phyloP scores from a whole-genome alignment of 139 green algal genomes.

The Pedinophyceae sp. region DNA sequence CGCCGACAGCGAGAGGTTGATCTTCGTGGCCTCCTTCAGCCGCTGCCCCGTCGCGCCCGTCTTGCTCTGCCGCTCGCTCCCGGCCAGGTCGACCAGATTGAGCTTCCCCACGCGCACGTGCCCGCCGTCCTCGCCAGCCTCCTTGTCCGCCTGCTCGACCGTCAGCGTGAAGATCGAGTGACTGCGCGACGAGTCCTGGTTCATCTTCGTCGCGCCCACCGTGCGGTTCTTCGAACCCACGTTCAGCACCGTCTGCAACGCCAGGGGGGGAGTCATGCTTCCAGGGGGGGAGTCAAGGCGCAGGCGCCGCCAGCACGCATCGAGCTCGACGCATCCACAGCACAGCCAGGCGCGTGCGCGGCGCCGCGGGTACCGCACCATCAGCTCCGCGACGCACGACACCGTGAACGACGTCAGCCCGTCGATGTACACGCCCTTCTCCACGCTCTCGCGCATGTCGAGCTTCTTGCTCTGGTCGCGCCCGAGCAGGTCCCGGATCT shows the following conservation, averaged over 20 bases:
- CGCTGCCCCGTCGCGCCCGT: conserved; percentile 45
- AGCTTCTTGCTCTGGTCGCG: conserved; percentile 44
- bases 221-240: conserved; percentile 12
- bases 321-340: too few relatives aligned
- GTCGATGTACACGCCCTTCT: conserved; percentile 59
- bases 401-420: conserved; percentile 51
- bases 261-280: too few relatives aligned
- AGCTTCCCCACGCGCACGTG: conserved; percentile 62
- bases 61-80: conserved; percentile 81
- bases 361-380: too few relatives aligned
- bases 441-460: conserved; percentile 46
- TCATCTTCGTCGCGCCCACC: conserved; percentile 15
- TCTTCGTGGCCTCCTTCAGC: conserved; percentile 65
- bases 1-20: conserved; percentile 72
- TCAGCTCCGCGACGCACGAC: conserved; percentile 39
- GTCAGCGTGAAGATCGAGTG: conserved; percentile 14
- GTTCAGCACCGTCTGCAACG: too few relatives aligned
- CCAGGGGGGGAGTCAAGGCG: too few relatives aligned
- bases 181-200: conserved; percentile 7
- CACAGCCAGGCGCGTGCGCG: too few relatives aligned
- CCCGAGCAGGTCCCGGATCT: conserved; percentile 6
- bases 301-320: too few relatives aligned
- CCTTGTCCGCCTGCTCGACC: conserved; percentile 11
- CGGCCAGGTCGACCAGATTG: conserved; percentile 88
- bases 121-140: conserved; percentile 8